phyloP scores from a whole-genome alignment of 2,329 filamentous ascomycete species.

The Coleophoma cylindrospora region DNA sequence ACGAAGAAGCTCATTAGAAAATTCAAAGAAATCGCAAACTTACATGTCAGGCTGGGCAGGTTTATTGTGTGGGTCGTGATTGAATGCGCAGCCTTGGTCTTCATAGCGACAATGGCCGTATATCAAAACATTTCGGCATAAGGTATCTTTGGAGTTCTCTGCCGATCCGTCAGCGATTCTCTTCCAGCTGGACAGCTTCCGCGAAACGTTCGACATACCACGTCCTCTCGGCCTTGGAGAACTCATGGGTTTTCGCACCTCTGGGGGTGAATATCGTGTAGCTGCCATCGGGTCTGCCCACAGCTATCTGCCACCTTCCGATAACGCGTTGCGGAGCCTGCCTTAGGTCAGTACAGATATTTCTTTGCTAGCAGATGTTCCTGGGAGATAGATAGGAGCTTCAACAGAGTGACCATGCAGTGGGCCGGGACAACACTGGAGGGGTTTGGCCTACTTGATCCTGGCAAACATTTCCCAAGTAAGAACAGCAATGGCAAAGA shows the following conservation, averaged over 20 bases:
- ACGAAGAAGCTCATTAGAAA: no score
- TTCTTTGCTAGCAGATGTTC: no score
- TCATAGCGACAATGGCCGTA: slow-evolving; percentile 92
- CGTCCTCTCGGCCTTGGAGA: slow-evolving; percentile 53
- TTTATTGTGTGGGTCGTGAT: slow-evolving; percentile 70
- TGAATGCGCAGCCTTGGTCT: slow-evolving; percentile 84
- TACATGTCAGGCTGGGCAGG: slow-evolving; percentile 43
- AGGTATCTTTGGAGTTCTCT: slow-evolving; percentile 80
- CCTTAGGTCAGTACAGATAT: background rate
- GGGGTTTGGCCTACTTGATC: slow-evolving; percentile 17
- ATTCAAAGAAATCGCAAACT: slow-evolving; percentile 21
- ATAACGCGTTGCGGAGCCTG: slow-evolving; percentile 24
- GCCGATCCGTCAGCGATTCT: slow-evolving; percentile 14
- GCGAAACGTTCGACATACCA: slow-evolving; percentile 33
- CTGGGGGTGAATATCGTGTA: slow-evolving; percentile 24
- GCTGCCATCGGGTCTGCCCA: slow-evolving; percentile 21
- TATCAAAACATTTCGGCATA: slow-evolving; percentile 89
- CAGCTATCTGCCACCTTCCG: slow-evolving; percentile 26
- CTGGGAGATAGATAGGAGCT: no score
- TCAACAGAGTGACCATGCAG: no score
- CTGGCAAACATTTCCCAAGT: slow-evolving; percentile 22
- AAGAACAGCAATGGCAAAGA: slow-evolving; percentile 3
- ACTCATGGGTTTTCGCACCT: slow-evolving; percentile 35
- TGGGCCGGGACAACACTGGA: no score
- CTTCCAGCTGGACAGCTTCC: background rate